Conservation (phyloP, 2,329 filamentous ascomycete genomes). For the Talaromyces sp. region DNA sequence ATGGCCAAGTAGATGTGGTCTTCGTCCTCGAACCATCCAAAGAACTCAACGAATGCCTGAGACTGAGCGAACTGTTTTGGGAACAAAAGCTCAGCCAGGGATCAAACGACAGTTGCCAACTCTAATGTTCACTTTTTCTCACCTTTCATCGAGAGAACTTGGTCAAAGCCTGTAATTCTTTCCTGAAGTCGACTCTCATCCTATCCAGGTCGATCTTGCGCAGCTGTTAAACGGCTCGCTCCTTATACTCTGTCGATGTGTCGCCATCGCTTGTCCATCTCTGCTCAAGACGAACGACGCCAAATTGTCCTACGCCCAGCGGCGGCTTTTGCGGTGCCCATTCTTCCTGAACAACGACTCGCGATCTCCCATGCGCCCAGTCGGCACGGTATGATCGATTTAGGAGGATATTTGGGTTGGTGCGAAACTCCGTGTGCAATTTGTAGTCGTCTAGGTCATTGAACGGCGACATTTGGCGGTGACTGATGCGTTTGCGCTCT, state of each 20-base stretch:
- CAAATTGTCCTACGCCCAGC: background rate
- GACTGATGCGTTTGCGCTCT: no score
- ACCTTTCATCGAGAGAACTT: background rate
- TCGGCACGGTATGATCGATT: background rate
- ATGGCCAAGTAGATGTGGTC: conserved; percentile 30
- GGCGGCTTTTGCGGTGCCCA: background rate
- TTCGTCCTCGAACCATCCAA: conserved; percentile 32
- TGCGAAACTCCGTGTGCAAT: background rate
- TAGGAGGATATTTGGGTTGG: background rate
- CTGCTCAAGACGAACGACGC: background rate
- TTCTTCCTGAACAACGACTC: background rate
- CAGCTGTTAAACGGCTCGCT: background rate
- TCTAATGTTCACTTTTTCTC: background rate
- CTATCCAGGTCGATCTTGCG: background rate
- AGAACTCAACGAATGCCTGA: conserved; percentile 24
- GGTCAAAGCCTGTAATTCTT: background rate
- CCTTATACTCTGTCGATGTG: background rate
- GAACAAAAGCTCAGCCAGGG: background rate
- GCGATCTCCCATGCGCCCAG: background rate
- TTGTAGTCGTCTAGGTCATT: background rate
- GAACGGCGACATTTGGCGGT: background rate
- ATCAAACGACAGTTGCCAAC: no score
- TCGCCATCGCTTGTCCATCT: background rate
- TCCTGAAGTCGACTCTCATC: background rate
- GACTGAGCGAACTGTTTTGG: background rate